phyloP scores from a whole-genome alignment of 2,329 filamentous ascomycete species.

The Exophiala dermatitidis region DNA sequence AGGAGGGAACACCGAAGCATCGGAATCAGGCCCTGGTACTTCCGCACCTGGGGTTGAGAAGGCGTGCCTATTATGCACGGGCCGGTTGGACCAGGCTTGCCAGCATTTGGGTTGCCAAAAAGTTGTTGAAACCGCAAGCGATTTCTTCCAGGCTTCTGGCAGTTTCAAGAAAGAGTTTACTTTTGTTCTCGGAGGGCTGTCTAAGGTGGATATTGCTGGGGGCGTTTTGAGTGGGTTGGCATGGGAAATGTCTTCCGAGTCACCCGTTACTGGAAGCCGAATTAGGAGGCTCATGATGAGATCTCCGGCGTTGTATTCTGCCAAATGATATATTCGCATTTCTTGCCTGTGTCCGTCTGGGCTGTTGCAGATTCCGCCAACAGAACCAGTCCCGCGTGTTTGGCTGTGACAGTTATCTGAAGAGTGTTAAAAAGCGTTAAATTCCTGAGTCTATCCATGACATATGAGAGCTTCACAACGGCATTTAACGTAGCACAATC shows the following conservation, averaged over 20 bases:
- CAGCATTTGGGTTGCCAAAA: slow-evolving; percentile 10
- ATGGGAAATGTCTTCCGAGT: slow-evolving; percentile 9
- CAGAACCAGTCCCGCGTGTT: no score
- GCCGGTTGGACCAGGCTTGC: slow-evolving; percentile 17
- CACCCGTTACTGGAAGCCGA: neutral
- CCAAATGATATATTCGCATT: slow-evolving; percentile 9
- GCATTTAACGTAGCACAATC: no score
- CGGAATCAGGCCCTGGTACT: neutral
- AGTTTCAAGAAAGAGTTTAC: slow-evolving; percentile 7
- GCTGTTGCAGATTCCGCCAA: neutral
- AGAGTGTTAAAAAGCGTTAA: no score
- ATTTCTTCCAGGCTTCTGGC: slow-evolving; percentile 19
- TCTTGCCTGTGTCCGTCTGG: neutral
- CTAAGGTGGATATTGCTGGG: slow-evolving; percentile 4
- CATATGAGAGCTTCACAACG: no score
- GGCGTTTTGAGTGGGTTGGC: slow-evolving; percentile 12
- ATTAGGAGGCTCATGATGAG: neutral
- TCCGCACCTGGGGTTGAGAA: slow-evolving; percentile 16
- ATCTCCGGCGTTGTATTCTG: neutral
- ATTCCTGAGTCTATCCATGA: no score
- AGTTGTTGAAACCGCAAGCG: slow-evolving; percentile 14
- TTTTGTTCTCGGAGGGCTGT: slow-evolving; percentile 11
- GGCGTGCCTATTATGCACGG: slow-evolving; percentile 11
- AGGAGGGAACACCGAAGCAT: neutral
- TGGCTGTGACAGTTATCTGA: no score